Conservation (phyloP, 305 asterid species). For the Solanum hybrid region DNA sequence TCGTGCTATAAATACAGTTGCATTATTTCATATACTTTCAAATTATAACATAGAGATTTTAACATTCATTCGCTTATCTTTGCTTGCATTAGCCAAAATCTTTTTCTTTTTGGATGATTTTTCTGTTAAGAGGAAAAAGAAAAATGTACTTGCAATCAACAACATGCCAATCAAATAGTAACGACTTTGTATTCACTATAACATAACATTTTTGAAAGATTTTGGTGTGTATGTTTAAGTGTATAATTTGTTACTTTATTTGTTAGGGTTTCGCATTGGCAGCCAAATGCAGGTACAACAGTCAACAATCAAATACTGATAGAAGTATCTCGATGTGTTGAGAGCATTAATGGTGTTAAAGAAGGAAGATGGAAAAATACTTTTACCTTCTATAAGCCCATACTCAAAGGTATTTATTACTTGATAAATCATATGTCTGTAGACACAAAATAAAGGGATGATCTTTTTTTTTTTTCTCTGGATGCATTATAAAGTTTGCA, state of each 20-base stretch:
- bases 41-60: not conserved
- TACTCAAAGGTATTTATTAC: no score
- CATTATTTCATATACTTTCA: not conserved
- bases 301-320: no score
- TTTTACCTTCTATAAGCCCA: no score
- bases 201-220: not conserved
- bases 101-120: not conserved
- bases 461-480: not conserved
- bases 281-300: not conserved
- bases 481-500: not conserved
- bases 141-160: not conserved
- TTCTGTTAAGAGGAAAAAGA: not conserved
- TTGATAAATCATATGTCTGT: no score
- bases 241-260: not conserved
- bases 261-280: constrained; percentile 12
- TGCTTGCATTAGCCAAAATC: not conserved
- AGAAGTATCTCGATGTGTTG: no score
- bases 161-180: constrained; percentile 2
- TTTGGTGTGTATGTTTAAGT: not conserved
- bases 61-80: not conserved
- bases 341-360: no score
- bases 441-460: no score
- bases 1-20: not conserved
- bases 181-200: not conserved
- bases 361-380: no score